Base-by-base conservation (phyloP, 768 basidiomycete genomes). In the Paxillus involutus region DNA sequence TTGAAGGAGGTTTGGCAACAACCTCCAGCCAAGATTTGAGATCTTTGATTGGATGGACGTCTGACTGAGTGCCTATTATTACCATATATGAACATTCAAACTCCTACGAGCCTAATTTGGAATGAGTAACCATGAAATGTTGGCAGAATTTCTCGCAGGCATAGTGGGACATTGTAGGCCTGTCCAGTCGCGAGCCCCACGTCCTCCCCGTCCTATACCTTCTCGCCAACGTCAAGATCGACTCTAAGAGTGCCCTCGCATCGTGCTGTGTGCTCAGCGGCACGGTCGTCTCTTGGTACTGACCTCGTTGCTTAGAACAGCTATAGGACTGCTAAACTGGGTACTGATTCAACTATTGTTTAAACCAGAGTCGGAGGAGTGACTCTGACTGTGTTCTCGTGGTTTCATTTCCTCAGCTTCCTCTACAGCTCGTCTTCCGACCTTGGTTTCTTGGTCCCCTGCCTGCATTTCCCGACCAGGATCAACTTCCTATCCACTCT, bases 71-170 rank as follows among this genome's bases (percentile, higher is more conserved):
- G 26, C 26, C 26, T 26, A 26, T 26, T 26, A 26, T 26, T 26
- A 26, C 26, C 26, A 26, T 26, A 26, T 26, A 26, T 42, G 44
- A 8, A 53, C 52, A 66, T 68, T 68, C 48, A 69, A 67, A 57
- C 65, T 68, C 66, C 67, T 65, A 66, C 53, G 47, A 58, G 49
- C 51, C 42, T 55, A 53, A 53, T 50, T 30, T 37, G 49, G 49
- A 11, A 41, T 58, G 53, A 45, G 52, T 53, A 52, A n/a, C 47
- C 45, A 57, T 50, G 32, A 49, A 50, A 17, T 50, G 46, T 47
- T 36, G 59, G 45, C 17, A 44, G 49, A 6, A 41, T 47, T 53
- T 32, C 16, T 45, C 45, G 37, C 49, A 50, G 49, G 26, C 8
- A 29, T 8, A 19, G 14, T 41, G 39, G 36, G 37, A 21, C 48